phyloP scores from a whole-genome alignment of 139 green algal species.

The Parachlorella kessleri region DNA sequence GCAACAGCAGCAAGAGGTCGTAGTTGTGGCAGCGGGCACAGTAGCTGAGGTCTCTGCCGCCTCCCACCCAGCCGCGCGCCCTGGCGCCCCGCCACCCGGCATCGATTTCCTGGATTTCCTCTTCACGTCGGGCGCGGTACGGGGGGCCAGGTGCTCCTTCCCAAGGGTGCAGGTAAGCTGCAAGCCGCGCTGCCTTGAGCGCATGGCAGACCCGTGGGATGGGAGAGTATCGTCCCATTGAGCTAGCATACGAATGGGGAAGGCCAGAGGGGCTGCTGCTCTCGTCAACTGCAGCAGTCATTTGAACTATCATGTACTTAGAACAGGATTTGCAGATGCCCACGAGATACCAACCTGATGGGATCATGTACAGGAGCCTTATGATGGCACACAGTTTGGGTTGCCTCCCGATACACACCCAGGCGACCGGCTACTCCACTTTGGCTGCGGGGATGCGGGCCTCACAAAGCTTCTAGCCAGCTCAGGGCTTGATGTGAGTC shows the following conservation, averaged over 20 bases:
- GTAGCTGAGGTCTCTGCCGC: too few relatives aligned
- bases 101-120: constrained; percentile 71
- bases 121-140: constrained; percentile 41
- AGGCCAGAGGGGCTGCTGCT: too few relatives aligned
- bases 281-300: neutral
- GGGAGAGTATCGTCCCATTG: neutral
- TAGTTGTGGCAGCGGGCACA: neutral
- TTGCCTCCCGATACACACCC: constrained; percentile 28
- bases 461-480: constrained; percentile 79
- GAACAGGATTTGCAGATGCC: constrained; percentile 5
- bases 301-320: neutral
- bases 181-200: neutral
- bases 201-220: neutral
- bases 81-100: constrained; percentile 58
- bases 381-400: constrained; percentile 2
- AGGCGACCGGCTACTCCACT: constrained; percentile 54
- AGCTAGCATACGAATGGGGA: too few relatives aligned
- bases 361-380: neutral
- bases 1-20: constrained; percentile 1
- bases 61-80: neutral
- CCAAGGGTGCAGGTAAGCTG: constrained; percentile 29
- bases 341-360: too few relatives aligned
- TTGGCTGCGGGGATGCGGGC: constrained; percentile 58
- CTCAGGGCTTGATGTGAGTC: constrained; percentile 45
- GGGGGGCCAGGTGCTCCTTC: constrained; percentile 46